Base-by-base conservation (phyloP, 192 early-diverging fungal genomes). In the Mortierella alpina region DNA sequence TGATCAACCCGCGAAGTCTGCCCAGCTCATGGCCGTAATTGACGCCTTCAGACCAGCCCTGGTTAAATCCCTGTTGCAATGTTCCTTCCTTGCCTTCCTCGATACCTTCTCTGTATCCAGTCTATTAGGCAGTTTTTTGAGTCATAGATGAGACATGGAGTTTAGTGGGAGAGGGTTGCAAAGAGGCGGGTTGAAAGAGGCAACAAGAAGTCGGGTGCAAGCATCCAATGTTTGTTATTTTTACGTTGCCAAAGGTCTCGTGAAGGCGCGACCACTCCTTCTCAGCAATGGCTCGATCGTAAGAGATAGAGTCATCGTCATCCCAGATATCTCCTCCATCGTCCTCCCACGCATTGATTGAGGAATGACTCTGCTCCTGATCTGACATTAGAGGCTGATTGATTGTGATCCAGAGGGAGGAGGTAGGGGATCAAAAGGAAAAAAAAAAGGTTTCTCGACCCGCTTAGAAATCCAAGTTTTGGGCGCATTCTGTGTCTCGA, bases 41-140 rank as follows among this genome's bases (percentile, higher is more conserved):
- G 10, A 86, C 73, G 8, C 87, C 91, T 51, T 90, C 88, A n/a
- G 66, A 66, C 75, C 87, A 92, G 5, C 91, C 91, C 17, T 65
- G 66, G 71, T 92, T 89, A 71, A 92, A 92, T 6, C 91, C 91
- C 31, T 84, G 31, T 66, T 92, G 91, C 55, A 92, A 66, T 7
- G 77, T 82, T 0, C 72, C 63, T 56, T 91, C 87, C 59, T 92
- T 91, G 11, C 88, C 90, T 68, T 90, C 91, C 10, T 85, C 74
- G 48, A 92, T 87, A 6, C 91, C 91, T 42, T 90, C 91, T 57
- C 87, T 88, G 68, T 91, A 92, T 15, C 91, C 91, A 23, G 73
- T 81, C 90, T 91, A 81, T 39, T 10, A 22, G 7, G 41, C 22
- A 61, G 46, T 18, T 5, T 18, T 46, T 3, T 13, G 11, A 45